These are phyloP conservation scores for Paramecium primaurelia DNA, from an alignment of 73 alveolate genomes.

Conservation along the genomic window DNA sequence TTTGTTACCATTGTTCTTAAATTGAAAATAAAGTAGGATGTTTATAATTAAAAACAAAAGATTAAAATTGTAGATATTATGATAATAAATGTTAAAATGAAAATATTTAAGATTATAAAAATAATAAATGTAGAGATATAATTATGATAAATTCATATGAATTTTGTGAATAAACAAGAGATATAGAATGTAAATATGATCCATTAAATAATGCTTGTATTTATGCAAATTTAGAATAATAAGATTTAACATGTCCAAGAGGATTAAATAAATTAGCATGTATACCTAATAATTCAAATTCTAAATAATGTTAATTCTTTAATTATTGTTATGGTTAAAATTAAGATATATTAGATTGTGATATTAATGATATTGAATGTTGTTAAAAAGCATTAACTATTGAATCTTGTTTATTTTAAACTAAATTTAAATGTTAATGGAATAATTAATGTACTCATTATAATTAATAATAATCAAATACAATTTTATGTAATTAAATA, in stretches of 20 bases:
- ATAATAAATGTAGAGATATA: neutral
- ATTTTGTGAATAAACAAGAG: constrained; percentile 1
- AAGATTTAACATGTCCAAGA: neutral
- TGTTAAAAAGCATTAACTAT: neutral
- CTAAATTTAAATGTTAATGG: neutral
- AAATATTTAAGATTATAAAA: neutral
- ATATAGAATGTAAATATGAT: neutral
- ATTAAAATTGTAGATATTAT: neutral
- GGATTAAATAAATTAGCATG: constrained; percentile 7
- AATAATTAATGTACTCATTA: neutral
- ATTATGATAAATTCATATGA: neutral
- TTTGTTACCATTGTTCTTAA: neutral
- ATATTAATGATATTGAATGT: neutral
- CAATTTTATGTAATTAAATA: neutral
- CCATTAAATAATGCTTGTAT: neutral
- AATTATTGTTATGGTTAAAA: neutral
- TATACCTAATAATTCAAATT: neutral
- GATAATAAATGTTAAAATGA: neutral
- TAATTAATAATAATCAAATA: neutral
- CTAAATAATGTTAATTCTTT: neutral
- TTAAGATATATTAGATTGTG: neutral
- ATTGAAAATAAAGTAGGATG: neutral
- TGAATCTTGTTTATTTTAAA: neutral
- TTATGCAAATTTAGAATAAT: neutral
- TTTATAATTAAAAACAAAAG: neutral